Evolutionary conservation across 148 eudicot genomes (phyloP).

Genomic region (Rhododendron mucronatum): DNA sequence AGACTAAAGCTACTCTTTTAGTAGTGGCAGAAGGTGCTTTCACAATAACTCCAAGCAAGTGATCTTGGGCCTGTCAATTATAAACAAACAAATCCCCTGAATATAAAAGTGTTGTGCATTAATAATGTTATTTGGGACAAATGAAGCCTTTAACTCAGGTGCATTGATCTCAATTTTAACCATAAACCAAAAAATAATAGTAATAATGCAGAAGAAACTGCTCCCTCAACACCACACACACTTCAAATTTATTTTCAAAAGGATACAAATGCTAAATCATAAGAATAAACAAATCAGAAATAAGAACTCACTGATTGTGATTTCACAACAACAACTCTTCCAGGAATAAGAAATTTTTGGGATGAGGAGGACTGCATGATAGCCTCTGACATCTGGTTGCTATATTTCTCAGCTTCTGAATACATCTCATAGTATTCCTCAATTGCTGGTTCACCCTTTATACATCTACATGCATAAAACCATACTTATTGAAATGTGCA

Average conservation of each 20-base stretch:
- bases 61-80: conserved; percentile 68
- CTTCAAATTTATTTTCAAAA: not conserved
- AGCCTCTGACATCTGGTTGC: conserved; percentile 64
- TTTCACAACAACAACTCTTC: conserved; percentile 84
- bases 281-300: not conserved
- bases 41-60: conserved; percentile 78
- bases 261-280: not conserved
- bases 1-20: conserved; percentile 57
- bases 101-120: not conserved
- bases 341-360: conserved; percentile 64
- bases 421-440: conserved; percentile 80
- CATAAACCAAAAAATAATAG: not conserved
- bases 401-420: conserved; percentile 63
- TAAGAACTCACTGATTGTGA: conserved; percentile 70
- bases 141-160: not conserved
- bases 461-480: conserved; percentile 56
- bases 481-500: not conserved
- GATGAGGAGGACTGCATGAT: conserved; percentile 63
- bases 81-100: conserved; percentile 8
- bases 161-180: not conserved
- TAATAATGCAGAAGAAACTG: not conserved
- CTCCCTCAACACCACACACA: not conserved
- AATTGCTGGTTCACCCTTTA: conserved; percentile 90
- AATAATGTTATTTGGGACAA: not conserved
- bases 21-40: conserved; percentile 55